Evolutionary conservation across 345 rosid genomes (phyloP), one percentile per base, ranked within the genome.

Genomic region (Microthlaspi erraticum): DNA sequence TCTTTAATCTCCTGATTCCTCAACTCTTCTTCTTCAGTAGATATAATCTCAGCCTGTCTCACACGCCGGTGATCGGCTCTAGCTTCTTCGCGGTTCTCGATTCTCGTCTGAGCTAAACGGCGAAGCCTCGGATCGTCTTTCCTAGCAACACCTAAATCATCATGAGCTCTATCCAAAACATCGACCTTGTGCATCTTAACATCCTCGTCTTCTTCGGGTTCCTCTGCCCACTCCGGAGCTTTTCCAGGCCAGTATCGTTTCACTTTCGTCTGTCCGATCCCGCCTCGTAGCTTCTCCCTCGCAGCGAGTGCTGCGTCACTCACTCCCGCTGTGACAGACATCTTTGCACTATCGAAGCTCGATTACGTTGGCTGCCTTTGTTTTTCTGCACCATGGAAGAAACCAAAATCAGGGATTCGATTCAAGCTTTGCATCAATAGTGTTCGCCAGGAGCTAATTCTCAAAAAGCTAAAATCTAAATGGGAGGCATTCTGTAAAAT

Each of bases 271-370:
- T 82, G 88, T 10, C 87, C 83, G 52, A 86, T 88, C 60, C 83
- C 87, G 44, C 94, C 91, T 59, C 85, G 79, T 4, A 88, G 85
- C 65, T 86, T 88, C n/a, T 85, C 94, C 55, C 94, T 75, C 16
- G 82, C 51, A 9, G 94, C 89, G n/a, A 86, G 74, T 3, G 84
- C 72, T 9, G 82, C 72, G 52, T 88, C 88, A 57, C 84, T 82
- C 5, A 88, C 89, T 52, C 94, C 94, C 3, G 94, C 91, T 20
- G 94, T 86, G 9, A 88, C 91, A 11, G 91, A 88, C 94, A 88
- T 86, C 34, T 23, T 78, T 42, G 49, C 38, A 54, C 12, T 12
- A 44, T 31, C 32, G n/a, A 66, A 37, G 53, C 44, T 45, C 52
- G 29, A 29, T 8, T 42, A 11, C 5, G 3, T 23, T 10, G 26